phyloP scores from a whole-genome alignment of 306 rosid genomes.

The Vigna radiata region DNA sequence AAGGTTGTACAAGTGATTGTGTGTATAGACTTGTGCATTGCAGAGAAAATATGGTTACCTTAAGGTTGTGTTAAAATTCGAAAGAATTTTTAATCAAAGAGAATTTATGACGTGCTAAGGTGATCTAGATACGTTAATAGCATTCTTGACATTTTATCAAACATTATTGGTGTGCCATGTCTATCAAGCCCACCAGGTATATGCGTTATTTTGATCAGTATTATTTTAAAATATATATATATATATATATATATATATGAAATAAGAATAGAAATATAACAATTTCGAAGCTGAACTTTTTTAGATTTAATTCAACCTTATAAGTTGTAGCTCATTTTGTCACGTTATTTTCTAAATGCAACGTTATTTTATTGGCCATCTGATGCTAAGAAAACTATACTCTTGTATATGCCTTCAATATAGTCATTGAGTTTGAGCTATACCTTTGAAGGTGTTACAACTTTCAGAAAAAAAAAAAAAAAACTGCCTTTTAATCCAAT shows the following conservation, averaged over 20 bases:
- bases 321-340: neutral
- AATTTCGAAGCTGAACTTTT: neutral
- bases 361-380: neutral
- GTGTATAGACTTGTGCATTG: slow-evolving; percentile 46
- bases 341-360: neutral
- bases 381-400: neutral
- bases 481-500: too few species aligned
- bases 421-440: too few species aligned
- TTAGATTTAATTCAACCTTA: neutral
- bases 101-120: slow-evolving; percentile 28
- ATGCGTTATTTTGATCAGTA: neutral
- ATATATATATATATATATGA: neutral
- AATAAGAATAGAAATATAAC: too few species aligned
- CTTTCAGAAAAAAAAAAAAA: too few species aligned
- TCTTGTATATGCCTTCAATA: neutral
- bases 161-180: neutral
- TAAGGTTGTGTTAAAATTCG: slow-evolving; percentile 33
- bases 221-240: neutral
- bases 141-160: slow-evolving; percentile 1
- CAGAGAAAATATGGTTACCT: slow-evolving; percentile 42
- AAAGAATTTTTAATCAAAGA: slow-evolving; percentile 20
- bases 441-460: too few species aligned
- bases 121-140: neutral
- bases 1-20: slow-evolving; percentile 44
- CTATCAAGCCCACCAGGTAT: neutral